Base-by-base conservation (phyloP, 2,329 filamentous ascomycete species). In the Mycosphaerella sp. region DNA sequence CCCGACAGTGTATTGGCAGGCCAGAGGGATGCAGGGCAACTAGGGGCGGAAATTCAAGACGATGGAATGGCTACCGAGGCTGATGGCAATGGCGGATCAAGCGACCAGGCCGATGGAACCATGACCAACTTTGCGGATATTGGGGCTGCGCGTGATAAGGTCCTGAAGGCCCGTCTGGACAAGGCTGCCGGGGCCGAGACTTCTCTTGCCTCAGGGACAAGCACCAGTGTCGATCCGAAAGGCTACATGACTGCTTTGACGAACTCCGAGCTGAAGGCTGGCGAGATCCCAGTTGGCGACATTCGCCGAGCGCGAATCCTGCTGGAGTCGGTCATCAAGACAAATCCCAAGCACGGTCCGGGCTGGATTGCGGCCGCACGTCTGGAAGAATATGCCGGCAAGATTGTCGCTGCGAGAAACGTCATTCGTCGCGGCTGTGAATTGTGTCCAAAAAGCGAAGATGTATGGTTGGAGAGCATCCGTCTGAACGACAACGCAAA, bases 61-160 rank as follows among this genome's bases (percentile, higher is more conserved):
- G 90, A 95, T 54, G 86, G 61, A 32, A 63, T 63, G 59, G 62
- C 63, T n/a, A 64, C 61, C 1, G 63, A 82, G 1, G 69, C 73
- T 1, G 46, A 54, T 21, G 49, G 53, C 3, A 72, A 76, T 42
- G 71, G 69, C 25, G 60, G 64, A 16, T 68, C 64, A 32, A 64
- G 61, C 27, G 79, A 84, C 52, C 72, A 69, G 44, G 68, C 71
- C 2, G 89, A 95, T 64, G 90, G 91, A 2, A 95, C 89, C 1
- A 93, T 95, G 81, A 98, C 91, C 9, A 96, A 98, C 67, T 98
- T 98, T 67, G 91, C 91, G 40, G 87, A 95, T 69, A 97, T 98
- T 57, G 93, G 94, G 70, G 89, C 90, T 40, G 94, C 93, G 16
- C 84, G 93, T 73, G 89, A 96, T 73, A 96, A 95, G 70, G 93